A percentile compares a stretch with the other conserved stretches of the same genome.
These are phyloP conservation scores for Dendrobium officinale DNA, from an alignment of 106 monocot genomes.

Conservation along the genomic window DNA sequence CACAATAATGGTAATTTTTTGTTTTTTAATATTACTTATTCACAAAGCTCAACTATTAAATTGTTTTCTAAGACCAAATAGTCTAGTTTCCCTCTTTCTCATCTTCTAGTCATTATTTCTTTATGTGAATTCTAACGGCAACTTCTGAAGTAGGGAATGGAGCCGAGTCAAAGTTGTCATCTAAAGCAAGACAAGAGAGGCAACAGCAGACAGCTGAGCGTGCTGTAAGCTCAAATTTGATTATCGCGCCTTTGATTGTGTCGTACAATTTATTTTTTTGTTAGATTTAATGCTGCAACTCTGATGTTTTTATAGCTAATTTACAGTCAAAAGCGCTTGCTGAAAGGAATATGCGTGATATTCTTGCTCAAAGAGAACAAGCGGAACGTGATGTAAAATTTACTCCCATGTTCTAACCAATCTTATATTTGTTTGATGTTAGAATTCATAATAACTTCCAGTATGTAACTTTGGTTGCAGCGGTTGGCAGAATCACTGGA, in stretches of 20 bases:
- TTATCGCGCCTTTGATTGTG: not conserved
- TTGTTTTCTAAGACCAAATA: not conserved
- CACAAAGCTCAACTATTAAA: not conserved
- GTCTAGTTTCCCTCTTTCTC: not conserved
- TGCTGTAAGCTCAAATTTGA: conserved; percentile 39
- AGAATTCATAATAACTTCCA: not conserved
- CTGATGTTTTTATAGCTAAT: not conserved
- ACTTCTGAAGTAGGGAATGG: conserved; percentile 24
- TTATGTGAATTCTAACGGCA: conserved; percentile 5
- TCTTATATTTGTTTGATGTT: not conserved
- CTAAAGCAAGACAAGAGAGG: conserved; percentile 67
- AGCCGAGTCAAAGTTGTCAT: conserved; percentile 54
- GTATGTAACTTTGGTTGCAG: conserved; percentile 27
- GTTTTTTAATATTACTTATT: not conserved
- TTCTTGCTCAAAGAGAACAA: conserved; percentile 77
- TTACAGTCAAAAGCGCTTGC: conserved; percentile 75
- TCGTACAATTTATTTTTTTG: not conserved
- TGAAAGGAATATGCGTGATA: conserved; percentile 77
- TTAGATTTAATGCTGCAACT: not conserved
- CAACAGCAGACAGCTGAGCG: conserved; percentile 73
- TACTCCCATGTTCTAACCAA: not conserved
- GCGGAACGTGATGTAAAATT: conserved; percentile 73
- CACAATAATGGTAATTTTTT: conserved; percentile 35
- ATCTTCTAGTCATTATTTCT: not conserved
- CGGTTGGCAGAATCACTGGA: conserved; percentile 65